These are phyloP conservation scores for Bimuria novae-zelandiae DNA, from an alignment of 2,329 filamentous ascomycete species.

Conservation along the genomic window DNA sequence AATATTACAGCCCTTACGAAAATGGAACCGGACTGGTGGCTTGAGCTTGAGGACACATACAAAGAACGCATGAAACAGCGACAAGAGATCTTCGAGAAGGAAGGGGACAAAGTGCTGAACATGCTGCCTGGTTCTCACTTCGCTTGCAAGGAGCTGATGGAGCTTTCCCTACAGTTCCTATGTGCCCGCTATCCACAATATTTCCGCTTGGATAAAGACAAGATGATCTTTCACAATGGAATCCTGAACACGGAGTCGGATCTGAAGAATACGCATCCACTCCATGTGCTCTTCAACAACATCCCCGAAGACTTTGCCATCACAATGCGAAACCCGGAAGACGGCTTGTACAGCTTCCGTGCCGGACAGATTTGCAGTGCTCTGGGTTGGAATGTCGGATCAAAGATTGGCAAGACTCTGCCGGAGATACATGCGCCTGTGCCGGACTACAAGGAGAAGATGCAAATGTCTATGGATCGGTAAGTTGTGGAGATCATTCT, in stretches of 20 bases:
- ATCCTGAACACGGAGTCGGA: conserved; percentile 68
- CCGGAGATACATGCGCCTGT: conserved; percentile 74
- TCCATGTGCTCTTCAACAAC: conserved; percentile 74
- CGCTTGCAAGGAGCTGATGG: conserved; percentile 84
- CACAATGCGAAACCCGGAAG: conserved; percentile 70
- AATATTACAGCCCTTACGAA: conserved; percentile 68
- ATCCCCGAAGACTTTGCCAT: conserved; percentile 85
- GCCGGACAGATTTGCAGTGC: conserved; percentile 79
- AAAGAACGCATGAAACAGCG: conserved; percentile 69
- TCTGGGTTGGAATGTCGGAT: conserved; percentile 76
- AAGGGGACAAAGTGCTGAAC: conserved; percentile 69
- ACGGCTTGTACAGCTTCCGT: conserved; percentile 74
- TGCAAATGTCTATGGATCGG: conserved; percentile 86
- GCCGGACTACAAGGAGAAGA: conserved; percentile 85
- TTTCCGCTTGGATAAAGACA: conserved; percentile 64
- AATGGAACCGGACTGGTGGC: conserved; percentile 82
- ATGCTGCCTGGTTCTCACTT: conserved; percentile 75
- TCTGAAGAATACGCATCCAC: conserved; percentile 65
- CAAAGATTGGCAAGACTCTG: conserved; percentile 73
- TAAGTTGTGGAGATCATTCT: conserved; percentile 45
- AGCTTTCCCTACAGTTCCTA: conserved; percentile 82
- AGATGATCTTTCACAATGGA: conserved; percentile 66
- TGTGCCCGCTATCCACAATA: conserved; percentile 76
- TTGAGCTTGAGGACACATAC: conserved; percentile 83
- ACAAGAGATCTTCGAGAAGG: conserved; percentile 63